Base-by-base conservation (phyloP, 192 early-diverging fungal genomes). In the Gamsiella multidivaricata region DNA sequence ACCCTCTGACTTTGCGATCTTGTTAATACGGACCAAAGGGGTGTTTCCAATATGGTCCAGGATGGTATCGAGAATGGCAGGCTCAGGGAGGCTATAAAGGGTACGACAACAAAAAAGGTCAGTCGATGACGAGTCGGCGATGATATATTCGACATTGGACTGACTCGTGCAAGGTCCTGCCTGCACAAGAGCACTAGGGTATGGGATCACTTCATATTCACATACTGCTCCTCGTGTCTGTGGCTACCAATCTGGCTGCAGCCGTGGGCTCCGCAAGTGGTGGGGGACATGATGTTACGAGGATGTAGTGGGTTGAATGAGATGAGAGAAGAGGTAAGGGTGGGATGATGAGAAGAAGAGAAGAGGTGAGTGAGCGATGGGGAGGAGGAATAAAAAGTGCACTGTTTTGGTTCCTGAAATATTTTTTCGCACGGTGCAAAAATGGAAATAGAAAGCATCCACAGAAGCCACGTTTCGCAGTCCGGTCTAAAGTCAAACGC, bases 1-100 rank as follows among this genome's bases (percentile, higher is more conserved):
- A 22, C 98, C 97, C 69, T 92, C 94, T 15, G 86, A 81, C 82
- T 93, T 87, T 42, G 88, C 88, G 68, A 98, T 94, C 57, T 93
- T 83, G 90, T 94, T 95, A 52, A 98, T 87, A 57, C 96, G 87
- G 34, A 99, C 95, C 47, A 94, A 82, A 36, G 98, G 97, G 15
- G 98, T 99, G 83, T 96, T 95, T 55, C 98, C 98, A 58, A 99
- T 94, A 79, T 97, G 94, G 33, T 95, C 95, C 56, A 99, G 88
- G 72, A 99, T 92, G 58, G 88, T 93, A 80, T 94, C 82, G 53
- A 94, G 85, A 63, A 98, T 94, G 57, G 82, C 85, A 52, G 93
- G 93, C 66, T 91, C 90, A n/a, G 91, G 90, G 31, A 61, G 29
- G 50, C 86, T 87, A 59, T 51, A 2, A 10, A 11, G 26, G 51